Evolutionary conservation across 768 basidiomycete genomes (phyloP), one percentile per base, ranked within the genome.

Genomic region (Tremella fuciformis): DNA sequence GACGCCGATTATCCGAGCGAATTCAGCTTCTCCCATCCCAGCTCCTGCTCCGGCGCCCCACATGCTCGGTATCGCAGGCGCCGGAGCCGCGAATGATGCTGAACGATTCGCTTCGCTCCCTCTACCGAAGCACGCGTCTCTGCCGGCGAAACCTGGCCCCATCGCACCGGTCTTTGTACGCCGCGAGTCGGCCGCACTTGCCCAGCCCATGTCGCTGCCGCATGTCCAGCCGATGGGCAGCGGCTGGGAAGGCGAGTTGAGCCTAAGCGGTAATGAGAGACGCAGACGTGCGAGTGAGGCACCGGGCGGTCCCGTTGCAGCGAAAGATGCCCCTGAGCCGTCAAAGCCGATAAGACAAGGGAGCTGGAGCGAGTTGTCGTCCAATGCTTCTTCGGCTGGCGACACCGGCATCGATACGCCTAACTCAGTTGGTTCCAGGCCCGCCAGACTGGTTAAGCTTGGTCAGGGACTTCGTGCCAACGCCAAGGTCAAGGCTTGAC

Each of bases 101-200:
- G 51, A 11, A 4, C 21, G 22, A n/a, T 8, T n/a, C 15, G 16
- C 49, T 15, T 18, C 34, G 15, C 18, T 52, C 8, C 34, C 51
- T 2, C 9, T 38, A 21, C 24, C 51, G 3, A 52, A 52, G 22
- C 29, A 19, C 11, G 19, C 51, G 3, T 37, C 34, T 3, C 56
- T 68, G 2, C 65, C 70, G 16, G 29, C 60, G 2, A 55, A 54
- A 51, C 69, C 69, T 25, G 57, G 61, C 8, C 55, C 57, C 1
- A 48, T 69, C 8, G 55, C 72, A 7, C 72, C 72, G 3, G 64
- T 74, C 0, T 70, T 69, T 41, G 57, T 70, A 49, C 63, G 65
- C 39, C 57, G 62, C 19, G 72, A 74, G 46, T 61, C 67, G 1
- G 67, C 69, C 0, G 62, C 65, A 3, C 52, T 74, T 13, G 68